Percentiles rank a stretch among this genome's conserved stretches.
Conservation (phyloP, 202 grass and related monocot species). For the Musa balbisiana region DNA sequence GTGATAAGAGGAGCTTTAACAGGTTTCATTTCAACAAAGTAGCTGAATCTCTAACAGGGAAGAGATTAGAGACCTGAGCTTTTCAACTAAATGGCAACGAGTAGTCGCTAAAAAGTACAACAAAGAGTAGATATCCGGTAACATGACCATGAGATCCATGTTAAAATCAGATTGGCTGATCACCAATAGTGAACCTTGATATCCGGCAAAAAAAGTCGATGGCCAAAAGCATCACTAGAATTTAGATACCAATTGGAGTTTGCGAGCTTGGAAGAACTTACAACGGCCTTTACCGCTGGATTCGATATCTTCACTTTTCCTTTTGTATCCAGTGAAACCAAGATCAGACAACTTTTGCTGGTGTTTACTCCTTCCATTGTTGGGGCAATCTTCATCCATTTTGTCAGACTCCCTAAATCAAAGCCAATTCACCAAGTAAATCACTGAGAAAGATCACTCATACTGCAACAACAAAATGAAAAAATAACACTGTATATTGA, state of each 20-base stretch:
- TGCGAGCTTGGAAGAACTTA: constrained; percentile 76
- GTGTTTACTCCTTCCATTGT: constrained; percentile 39
- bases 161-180: not conserved
- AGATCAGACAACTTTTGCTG: constrained; percentile 70
- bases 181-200: not conserved
- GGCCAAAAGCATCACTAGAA: constrained; percentile 24
- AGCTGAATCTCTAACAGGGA: no score
- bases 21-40: no score
- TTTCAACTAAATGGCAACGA: no score
- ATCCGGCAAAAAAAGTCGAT: not conserved
- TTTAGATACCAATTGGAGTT: constrained; percentile 59
- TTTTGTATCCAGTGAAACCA: constrained; percentile 68
- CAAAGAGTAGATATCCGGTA: not conserved
- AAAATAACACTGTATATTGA: constrained; percentile 6
- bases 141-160: not conserved
- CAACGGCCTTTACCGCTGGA: constrained; percentile 80
- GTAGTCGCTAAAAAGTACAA: not conserved
- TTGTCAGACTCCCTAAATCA: constrained; percentile 71
- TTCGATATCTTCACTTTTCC: constrained; percentile 68
- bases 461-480: not conserved
- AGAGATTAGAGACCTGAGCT: no score
- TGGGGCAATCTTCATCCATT: constrained; percentile 48
- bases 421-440: not conserved
- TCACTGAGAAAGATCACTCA: no score
- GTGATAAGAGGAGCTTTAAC: not conserved